A percentile compares a stretch with the other conserved stretches of the same genome.
Conservation (phyloP, 257 asterid species). For the Pogostemon cablin region DNA sequence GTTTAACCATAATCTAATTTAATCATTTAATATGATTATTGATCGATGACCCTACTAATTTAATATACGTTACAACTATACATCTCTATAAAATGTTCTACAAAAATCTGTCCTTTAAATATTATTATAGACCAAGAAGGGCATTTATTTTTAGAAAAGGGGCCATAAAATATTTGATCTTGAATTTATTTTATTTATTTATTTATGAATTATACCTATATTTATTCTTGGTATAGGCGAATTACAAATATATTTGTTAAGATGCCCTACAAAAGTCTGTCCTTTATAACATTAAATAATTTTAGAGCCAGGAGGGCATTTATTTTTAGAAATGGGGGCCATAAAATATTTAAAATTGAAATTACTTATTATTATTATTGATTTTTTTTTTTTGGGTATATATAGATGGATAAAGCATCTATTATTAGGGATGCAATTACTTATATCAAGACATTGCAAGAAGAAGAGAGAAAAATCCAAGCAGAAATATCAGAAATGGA, state of each 20-base stretch:
- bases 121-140: too few species aligned
- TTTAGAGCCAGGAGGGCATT: too few species aligned
- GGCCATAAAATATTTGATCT: background rate
- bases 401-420: slow-evolving; percentile 84
- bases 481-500: slow-evolving; percentile 60
- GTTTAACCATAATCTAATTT: too few species aligned
- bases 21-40: background rate
- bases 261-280: too few species aligned
- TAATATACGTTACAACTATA: background rate
- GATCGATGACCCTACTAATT: background rate
- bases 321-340: too few species aligned
- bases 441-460: slow-evolving; percentile 55
- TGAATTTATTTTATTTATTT: background rate
- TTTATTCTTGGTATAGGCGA: too few species aligned
- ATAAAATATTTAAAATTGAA: background rate
- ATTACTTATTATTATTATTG: background rate
- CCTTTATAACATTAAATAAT: too few species aligned
- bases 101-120: too few species aligned
- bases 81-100: too few species aligned
- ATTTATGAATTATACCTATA: background rate
- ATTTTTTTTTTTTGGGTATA: background rate
- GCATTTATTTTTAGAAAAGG: too few species aligned
- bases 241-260: too few species aligned
- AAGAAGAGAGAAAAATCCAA: slow-evolving; percentile 54
- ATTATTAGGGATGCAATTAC: slow-evolving; percentile 76